Evolutionary conservation across 140 eudicot species (phyloP), one percentile per base, ranked within the genome.

Genomic region (Artemisia princeps): DNA sequence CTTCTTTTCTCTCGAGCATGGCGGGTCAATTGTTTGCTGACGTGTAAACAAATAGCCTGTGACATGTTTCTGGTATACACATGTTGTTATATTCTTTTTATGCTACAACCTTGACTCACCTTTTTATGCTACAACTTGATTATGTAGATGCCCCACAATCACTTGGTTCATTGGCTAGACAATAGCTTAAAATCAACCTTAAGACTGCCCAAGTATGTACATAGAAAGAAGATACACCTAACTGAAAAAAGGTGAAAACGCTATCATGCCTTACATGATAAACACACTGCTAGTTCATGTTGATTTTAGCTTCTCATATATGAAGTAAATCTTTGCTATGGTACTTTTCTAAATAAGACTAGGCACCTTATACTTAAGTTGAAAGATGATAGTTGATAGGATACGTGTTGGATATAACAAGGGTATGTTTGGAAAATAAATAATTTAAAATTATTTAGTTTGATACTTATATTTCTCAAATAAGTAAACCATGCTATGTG

Each of bases 91-190:
- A 16, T n/a, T 17, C 28, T 30, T 16, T 60, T 50, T 49, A 1
- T 48, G 59, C 61, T 50, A 28, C 45, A 12, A 33, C 62, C 33
- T 28, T 52, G 33, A 33, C 52, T 64, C 56, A 17, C 69, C 61
- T 8, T 12, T 6, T 26, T 6, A 40, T 55, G 1, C 6, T 37
- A 37, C 6, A 37, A 37, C 44, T 37, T 37, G 9, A 6, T 37
- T 6, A 37, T 6, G 44, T 37, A 37, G 9, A 37, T 37, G 44
- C 44, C 44, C 44, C 44, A 37, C 44, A 37, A 37, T 37, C 9
- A 65, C 70, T 9, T 49, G 70, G 10, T 65, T 48, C 28, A 65
- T 24, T 17, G 52, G 14, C 9, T 14, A 60, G 24, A 50, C 23
- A 65, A 65, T 48, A 24, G 26, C 55, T 49, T 14, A 26, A 65